Percentiles rank a stretch among this genome's conserved stretches.
Conservation (phyloP, 768 basidiomycete genomes). For the Tricholoma saponaceum region DNA sequence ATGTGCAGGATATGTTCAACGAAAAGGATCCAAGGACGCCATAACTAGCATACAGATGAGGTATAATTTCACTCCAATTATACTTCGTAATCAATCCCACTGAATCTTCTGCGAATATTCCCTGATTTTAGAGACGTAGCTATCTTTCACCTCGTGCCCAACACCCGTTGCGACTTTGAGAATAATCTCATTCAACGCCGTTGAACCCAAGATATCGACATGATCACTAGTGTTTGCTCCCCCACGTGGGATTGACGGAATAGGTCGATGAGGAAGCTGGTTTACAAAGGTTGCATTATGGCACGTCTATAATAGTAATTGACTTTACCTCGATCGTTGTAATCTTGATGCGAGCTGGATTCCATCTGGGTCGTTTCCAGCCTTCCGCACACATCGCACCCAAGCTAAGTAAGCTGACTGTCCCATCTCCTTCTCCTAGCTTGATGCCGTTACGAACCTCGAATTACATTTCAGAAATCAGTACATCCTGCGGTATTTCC, state of each 20-base stretch:
- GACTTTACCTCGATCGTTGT: conserved; percentile 77
- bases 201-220: conserved; percentile 80
- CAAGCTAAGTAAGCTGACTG: conserved; percentile 78
- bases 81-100: conserved; percentile 57
- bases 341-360: conserved; percentile 84
- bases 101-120: conserved; percentile 69
- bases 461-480: background rate
- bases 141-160: conserved; percentile 66
- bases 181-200: conserved; percentile 83
- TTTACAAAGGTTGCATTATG: background rate
- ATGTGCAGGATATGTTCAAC: conserved; percentile 13
- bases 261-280: conserved; percentile 78
- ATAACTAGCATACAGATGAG: background rate
- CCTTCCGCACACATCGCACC: conserved; percentile 98
- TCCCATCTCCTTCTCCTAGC: conserved; percentile 95
- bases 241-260: conserved; percentile 71
- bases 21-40: background rate
- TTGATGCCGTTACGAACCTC: conserved; percentile 82
- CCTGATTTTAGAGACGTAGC: conserved; percentile 71
- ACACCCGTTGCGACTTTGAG: conserved; percentile 85
- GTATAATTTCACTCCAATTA: background rate
- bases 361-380: conserved; percentile 88
- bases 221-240: conserved; percentile 92
- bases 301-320: background rate
- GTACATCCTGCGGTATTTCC: background rate